Evolutionary conservation across 108 stramenopile genomes (phyloP).

Genomic region (Conticribra weissflogii): DNA sequence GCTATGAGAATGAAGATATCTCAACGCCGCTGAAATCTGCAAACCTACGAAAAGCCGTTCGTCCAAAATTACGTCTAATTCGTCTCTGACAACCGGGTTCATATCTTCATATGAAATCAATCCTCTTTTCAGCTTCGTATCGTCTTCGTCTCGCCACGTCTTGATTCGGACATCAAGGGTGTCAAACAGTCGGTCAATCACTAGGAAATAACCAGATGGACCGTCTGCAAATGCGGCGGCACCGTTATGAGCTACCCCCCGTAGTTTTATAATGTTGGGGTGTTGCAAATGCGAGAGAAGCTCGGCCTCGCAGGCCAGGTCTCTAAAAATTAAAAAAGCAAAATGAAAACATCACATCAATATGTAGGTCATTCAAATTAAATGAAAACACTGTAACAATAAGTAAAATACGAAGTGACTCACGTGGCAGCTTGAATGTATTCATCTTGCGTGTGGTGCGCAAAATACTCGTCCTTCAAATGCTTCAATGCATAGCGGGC

Average conservation of each 20-base stretch:
- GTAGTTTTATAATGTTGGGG: constrained; percentile 76
- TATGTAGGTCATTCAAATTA: too few relatives aligned
- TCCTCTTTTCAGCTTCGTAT: neutral
- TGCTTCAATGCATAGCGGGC: too few relatives aligned
- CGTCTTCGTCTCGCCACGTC: constrained; percentile 8
- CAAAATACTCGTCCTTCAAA: too few relatives aligned
- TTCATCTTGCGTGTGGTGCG: too few relatives aligned
- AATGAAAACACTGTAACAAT: too few relatives aligned
- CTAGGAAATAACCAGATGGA: constrained; percentile 64
- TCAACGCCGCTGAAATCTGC: constrained; percentile 77
- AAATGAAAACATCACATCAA: too few relatives aligned
- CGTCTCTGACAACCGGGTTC: neutral
- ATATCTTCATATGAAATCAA: neutral
- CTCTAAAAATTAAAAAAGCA: too few relatives aligned
- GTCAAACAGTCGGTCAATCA: constrained; percentile 80
- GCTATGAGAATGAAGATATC: constrained; percentile 66
- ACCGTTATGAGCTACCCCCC: constrained; percentile 68
- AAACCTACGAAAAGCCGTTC: constrained; percentile 58
- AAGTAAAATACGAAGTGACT: too few relatives aligned
- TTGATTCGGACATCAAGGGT: constrained; percentile 59
- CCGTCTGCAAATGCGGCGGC: too few relatives aligned
- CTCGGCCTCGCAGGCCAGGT: constrained; percentile 75
- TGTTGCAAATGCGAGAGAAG: constrained; percentile 66
- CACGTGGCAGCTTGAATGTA: too few relatives aligned
- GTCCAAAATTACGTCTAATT: neutral